A percentile compares a stretch with the other conserved stretches of the same genome.
Evolutionary conservation across 2,329 filamentous ascomycete genomes (phyloP).

Genomic region (Verticillium zaregamsianum): DNA sequence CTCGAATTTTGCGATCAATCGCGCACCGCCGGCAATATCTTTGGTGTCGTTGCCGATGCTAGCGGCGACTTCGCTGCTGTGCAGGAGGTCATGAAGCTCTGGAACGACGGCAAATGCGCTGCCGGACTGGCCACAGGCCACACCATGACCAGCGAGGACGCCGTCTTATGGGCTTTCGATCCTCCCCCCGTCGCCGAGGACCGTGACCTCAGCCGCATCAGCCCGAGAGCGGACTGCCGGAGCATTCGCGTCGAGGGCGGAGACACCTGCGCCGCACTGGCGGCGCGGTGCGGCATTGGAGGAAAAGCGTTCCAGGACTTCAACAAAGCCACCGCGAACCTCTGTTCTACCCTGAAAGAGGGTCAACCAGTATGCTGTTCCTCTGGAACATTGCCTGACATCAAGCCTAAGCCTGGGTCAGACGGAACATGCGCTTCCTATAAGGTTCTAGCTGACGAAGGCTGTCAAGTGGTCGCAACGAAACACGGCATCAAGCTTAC

Average conservation of each 20-base stretch:
- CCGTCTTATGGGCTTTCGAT: too few relatives aligned
- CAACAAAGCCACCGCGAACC: conserved; percentile 15
- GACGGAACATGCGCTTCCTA: too few relatives aligned
- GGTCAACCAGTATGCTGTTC: conserved; percentile 32
- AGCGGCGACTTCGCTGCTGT: neutral
- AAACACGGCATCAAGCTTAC: conserved; percentile 22
- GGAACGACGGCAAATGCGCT: neutral
- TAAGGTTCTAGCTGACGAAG: too few relatives aligned
- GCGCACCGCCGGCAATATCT: too few relatives aligned
- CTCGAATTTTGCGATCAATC: too few relatives aligned
- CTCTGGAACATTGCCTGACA: conserved; percentile 25
- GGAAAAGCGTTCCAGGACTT: conserved; percentile 9
- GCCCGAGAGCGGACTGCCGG: conserved; percentile 15
- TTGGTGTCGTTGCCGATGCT: neutral
- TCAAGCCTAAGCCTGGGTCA: conserved; percentile 21
- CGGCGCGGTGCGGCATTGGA: neutral
- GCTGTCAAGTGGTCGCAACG: conserved; percentile 19
- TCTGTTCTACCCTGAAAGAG: conserved; percentile 21
- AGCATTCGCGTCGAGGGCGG: conserved; percentile 26
- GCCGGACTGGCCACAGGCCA: neutral
- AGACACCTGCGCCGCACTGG: conserved; percentile 32
- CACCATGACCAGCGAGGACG: too few relatives aligned
- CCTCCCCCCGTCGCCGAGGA: too few relatives aligned
- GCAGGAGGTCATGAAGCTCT: neutral
- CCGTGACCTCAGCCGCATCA: neutral